These are phyloP conservation scores for Polytolypa hystricis DNA, from an alignment of 2,329 filamentous ascomycete species.

Conservation along the genomic window DNA sequence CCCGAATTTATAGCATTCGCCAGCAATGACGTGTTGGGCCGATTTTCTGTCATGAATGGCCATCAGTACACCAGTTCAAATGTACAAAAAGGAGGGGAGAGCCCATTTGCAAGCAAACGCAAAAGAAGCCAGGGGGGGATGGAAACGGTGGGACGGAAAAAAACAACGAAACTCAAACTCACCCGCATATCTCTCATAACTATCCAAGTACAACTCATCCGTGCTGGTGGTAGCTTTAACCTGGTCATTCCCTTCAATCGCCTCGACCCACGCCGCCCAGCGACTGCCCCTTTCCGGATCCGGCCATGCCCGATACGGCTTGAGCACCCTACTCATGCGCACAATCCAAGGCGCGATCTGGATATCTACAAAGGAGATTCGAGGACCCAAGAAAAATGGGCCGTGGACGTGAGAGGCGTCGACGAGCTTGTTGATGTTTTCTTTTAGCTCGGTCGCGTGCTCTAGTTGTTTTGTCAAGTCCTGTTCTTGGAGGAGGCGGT, in stretches of 20 bases:
- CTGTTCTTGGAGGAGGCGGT: constrained; percentile 57
- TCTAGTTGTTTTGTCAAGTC: constrained; percentile 48
- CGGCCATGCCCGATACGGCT: constrained; percentile 55
- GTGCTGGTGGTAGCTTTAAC: constrained; percentile 57
- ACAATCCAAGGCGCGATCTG: constrained; percentile 67
- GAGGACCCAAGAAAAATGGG: constrained; percentile 55
- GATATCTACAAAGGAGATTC: constrained; percentile 57
- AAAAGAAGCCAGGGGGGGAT: constrained; percentile 9
- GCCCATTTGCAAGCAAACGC: too few species aligned
- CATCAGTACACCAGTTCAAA: too few species aligned
- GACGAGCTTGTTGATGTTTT: constrained; percentile 52
- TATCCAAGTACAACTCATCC: constrained; percentile 56
- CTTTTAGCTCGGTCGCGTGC: constrained; percentile 51
- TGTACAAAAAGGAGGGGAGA: too few species aligned
- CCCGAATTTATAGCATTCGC: constrained; percentile 51
- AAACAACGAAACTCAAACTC: constrained; percentile 18
- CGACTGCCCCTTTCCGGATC: constrained; percentile 51
- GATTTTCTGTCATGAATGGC: too few species aligned
- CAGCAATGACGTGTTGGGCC: constrained; percentile 47
- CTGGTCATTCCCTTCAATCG: constrained; percentile 53
- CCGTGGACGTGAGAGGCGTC: constrained; percentile 48
- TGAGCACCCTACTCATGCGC: constrained; percentile 54
- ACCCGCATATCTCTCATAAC: constrained; percentile 52
- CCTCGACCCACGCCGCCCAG: constrained; percentile 59
- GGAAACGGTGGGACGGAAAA: neutral